Evolutionary conservation across 371 early-diverging fungal genomes (phyloP), one percentile per base, ranked within the genome.

Genomic region (Capillidium rhysosporum): DNA sequence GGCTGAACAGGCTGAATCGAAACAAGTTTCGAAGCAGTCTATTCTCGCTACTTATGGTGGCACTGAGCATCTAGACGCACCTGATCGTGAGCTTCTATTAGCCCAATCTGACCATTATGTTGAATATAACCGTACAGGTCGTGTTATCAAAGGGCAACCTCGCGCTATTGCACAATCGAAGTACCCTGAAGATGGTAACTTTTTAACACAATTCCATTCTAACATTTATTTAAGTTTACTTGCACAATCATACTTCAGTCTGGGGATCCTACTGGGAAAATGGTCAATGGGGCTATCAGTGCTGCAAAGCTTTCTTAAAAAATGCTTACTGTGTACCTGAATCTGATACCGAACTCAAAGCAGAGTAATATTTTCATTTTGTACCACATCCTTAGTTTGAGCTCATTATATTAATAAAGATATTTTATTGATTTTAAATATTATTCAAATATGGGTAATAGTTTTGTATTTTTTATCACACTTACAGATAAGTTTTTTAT

Each of bases 221-320:
- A 55, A 53, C 34, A 41, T 23, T 25, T 54, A 51, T 46, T 52
- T 28, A 57, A 73, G 80, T 84, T 18, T 73, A 62, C 56, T 70
- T 66, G 56, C 70, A 79, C 60, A 94, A 94, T 61, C 98, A 97
- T 65, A 77, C 75, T 2, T 61, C 80, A 14, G 80, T 92, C 7
- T 97, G 89, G 89, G 98, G 96, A 0, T 90, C 91, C 14, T 97
- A 76, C 61, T 94, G 92, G 93, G 66, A 72, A n/a, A 84, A 88
- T 61, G 93, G 91, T 24, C 70, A 77, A 45, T 95, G 96, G 98
- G 98, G 98, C 24, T 97, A 90, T 65, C 74, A 77, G 41, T 97
- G 98, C 64, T 97, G 95, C 63, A 80, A 82, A 40, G 73, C 82
- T 0, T 70, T 80, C 59, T 56, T 76, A 18, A 68, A 73, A 57